phyloP scores from a whole-genome alignment of 495 filamentous ascomycete genomes.

The Aspergillus diversus region DNA sequence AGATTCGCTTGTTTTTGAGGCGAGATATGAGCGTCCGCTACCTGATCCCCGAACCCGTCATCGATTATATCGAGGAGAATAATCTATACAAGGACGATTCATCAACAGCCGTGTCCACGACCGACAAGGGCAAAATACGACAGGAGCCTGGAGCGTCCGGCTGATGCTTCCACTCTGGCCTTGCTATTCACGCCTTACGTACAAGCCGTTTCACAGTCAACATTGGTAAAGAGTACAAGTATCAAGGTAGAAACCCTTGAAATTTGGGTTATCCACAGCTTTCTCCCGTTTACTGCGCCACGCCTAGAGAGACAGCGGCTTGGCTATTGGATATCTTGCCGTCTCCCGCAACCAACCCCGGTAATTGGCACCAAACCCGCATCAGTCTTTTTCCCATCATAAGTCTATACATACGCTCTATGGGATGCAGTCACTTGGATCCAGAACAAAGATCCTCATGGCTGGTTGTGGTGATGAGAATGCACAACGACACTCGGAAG shows the following conservation, averaged over 20 bases:
- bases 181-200: background rate
- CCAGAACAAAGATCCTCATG: background rate
- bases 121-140: slow-evolving; percentile 41
- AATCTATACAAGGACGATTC: slow-evolving; percentile 72
- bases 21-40: slow-evolving; percentile 79
- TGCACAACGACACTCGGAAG: background rate
- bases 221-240: background rate
- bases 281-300: too few species aligned
- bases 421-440: background rate
- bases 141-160: slow-evolving; percentile 24
- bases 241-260: too few species aligned
- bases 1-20: slow-evolving; percentile 81
- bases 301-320: too few species aligned
- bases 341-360: background rate
- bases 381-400: background rate
- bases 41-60: slow-evolving; percentile 66
- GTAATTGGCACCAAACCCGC: background rate
- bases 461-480: too few species aligned
- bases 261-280: too few species aligned
- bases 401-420: background rate
- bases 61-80: slow-evolving; percentile 78
- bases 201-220: background rate
- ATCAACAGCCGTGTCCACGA: slow-evolving; percentile 34
- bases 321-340: background rate
- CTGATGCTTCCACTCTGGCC: slow-evolving; percentile 4